Conservation (phyloP, 2,329 filamentous ascomycete species). For the Ambrosiella beaveri region DNA sequence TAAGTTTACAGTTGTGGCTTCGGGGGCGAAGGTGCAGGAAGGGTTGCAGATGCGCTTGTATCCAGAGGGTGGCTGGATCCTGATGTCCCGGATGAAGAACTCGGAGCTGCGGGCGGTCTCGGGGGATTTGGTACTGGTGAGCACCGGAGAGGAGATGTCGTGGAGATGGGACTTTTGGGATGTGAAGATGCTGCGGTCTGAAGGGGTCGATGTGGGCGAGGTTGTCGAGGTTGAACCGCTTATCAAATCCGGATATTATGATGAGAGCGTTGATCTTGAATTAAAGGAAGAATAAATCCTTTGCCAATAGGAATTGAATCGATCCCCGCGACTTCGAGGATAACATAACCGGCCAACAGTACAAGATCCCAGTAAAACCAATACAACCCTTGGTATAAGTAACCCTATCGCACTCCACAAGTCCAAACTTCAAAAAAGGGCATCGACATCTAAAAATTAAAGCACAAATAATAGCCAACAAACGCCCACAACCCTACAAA, state of each 20-base stretch:
- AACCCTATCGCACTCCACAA: conserved; percentile 7
- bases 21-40: not conserved
- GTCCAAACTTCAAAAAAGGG: not conserved
- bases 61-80: not conserved
- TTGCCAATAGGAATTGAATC: no score
- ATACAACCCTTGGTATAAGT: not conserved
- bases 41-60: not conserved
- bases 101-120: not conserved
- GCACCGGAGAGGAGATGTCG: not conserved
- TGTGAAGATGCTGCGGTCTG: not conserved
- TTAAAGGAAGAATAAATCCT: no score
- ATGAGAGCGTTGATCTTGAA: not conserved
- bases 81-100: not conserved
- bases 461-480: not conserved
- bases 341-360: not conserved
- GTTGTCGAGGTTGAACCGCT: no score
- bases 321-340: not conserved
- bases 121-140: not conserved
- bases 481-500: not conserved
- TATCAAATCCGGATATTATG: not conserved
- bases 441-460: not conserved
- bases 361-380: not conserved
- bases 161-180: not conserved
- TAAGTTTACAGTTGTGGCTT: not conserved
- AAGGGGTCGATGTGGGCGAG: not conserved